phyloP scores from a whole-genome alignment of 2,329 filamentous ascomycete genomes.

The Rachicladosporium sp. region DNA sequence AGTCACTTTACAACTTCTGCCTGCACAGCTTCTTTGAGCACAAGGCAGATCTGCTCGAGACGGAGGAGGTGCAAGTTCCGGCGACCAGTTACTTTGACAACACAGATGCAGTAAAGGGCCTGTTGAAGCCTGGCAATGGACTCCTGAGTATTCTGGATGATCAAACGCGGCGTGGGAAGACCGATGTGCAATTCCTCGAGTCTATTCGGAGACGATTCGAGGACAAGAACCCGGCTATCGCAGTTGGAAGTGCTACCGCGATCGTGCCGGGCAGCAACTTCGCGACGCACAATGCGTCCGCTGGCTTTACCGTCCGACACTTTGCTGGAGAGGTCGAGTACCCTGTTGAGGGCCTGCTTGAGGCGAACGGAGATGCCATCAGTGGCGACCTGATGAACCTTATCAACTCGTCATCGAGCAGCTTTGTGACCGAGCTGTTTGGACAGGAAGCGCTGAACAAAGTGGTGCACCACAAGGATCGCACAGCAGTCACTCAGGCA shows the following conservation, averaged over 20 bases:
- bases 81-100: constrained; percentile 98
- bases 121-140: constrained; percentile 86
- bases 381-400: constrained; percentile 93
- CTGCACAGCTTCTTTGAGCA: constrained; percentile 93
- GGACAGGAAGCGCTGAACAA: constrained; percentile 93
- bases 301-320: constrained; percentile 82
- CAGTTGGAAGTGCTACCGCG: constrained; percentile 60
- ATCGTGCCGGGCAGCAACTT: constrained; percentile 83
- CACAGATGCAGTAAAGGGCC: constrained; percentile 79
- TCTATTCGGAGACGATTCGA: constrained; percentile 87
- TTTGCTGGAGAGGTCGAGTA: constrained; percentile 97
- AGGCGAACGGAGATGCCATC: constrained; percentile 93
- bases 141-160: constrained; percentile 90
- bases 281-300: constrained; percentile 64
- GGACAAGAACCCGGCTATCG: constrained; percentile 83
- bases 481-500: constrained; percentile 83
- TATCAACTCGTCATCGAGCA: constrained; percentile 74
- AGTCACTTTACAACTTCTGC: constrained; percentile 84
- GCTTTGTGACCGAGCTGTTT: constrained; percentile 81
- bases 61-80: constrained; percentile 79
- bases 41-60: constrained; percentile 85
- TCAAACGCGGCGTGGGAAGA: constrained; percentile 79
- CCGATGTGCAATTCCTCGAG: constrained; percentile 81
- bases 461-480: constrained; percentile 84
- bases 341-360: constrained; percentile 69